Conservation (phyloP, 345 rosid species). For the Balakata baccata region DNA sequence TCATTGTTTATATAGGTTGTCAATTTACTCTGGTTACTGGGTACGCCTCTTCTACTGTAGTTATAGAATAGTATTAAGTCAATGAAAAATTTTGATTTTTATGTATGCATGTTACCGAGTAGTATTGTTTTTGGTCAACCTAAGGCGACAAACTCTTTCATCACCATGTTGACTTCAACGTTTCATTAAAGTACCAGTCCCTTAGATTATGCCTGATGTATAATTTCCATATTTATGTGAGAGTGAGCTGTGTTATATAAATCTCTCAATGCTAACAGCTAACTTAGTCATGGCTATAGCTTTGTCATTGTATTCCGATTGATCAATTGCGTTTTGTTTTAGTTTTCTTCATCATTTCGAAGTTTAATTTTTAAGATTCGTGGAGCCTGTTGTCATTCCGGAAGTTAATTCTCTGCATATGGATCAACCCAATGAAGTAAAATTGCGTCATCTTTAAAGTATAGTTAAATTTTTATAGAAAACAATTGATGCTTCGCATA, state of each 20-base stretch:
- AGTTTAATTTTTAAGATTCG: slow-evolving; percentile 15
- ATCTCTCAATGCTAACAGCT: neutral
- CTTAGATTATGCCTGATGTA: neutral
- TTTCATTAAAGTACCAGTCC: too few relatives aligned
- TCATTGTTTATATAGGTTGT: too few relatives aligned
- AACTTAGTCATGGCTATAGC: neutral
- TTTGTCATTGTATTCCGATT: neutral
- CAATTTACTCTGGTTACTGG: too few relatives aligned
- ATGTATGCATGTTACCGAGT: too few relatives aligned
- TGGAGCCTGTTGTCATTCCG: slow-evolving; percentile 87
- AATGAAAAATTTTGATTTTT: too few relatives aligned
- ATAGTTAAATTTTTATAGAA: neutral
- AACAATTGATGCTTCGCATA: neutral
- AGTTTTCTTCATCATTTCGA: neutral
- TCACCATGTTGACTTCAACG: neutral
- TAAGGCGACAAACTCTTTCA: neutral
- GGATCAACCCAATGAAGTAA: slow-evolving; percentile 92
- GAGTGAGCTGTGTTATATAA: neutral
- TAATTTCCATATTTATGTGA: neutral
- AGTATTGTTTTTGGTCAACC: neutral
- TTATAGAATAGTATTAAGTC: too few relatives aligned
- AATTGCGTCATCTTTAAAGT: neutral
- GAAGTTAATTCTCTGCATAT: slow-evolving; percentile 78
- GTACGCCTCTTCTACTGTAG: too few relatives aligned
- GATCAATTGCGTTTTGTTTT: neutral